Evolutionary conservation across 1,139 yeast genomes (phyloP).

Genomic region (Geotrichum restrictum): DNA sequence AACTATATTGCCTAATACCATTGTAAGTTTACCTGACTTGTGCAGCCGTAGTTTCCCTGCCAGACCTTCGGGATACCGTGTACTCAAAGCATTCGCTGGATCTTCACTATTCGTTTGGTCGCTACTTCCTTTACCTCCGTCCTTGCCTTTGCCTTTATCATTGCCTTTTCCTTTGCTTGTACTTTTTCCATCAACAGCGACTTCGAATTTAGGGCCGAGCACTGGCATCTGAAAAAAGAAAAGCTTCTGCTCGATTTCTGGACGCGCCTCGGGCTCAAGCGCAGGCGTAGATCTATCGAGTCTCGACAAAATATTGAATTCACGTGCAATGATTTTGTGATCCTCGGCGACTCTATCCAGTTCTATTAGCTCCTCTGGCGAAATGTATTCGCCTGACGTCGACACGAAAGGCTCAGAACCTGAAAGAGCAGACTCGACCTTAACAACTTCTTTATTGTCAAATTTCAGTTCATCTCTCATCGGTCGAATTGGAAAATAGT

Average conservation of each 20-base stretch:
- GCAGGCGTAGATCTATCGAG: slow-evolving; percentile 21
- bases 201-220: slow-evolving; percentile 53
- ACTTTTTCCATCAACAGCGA: slow-evolving; percentile 10
- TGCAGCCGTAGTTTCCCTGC: slow-evolving; percentile 73
- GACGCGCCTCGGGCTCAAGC: slow-evolving; percentile 1
- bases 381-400: slow-evolving; percentile 20
- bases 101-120: neutral
- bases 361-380: slow-evolving; percentile 29
- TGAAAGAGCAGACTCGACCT: neutral
- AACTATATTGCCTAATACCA: slow-evolving; percentile 65
- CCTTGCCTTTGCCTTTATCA: slow-evolving; percentile 10
- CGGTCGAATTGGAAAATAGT: slow-evolving; percentile 20
- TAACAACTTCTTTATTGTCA: neutral
- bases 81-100: neutral
- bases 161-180: slow-evolving; percentile 19
- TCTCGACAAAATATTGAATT: slow-evolving; percentile 27
- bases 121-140: slow-evolving; percentile 12
- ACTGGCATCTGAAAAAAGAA: slow-evolving; percentile 72
- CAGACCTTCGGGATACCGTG: slow-evolving; percentile 46
- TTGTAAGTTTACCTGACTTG: slow-evolving; percentile 72
- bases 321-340: slow-evolving; percentile 31
- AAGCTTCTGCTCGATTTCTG: slow-evolving; percentile 42
- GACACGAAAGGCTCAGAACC: slow-evolving; percentile 21
- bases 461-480: slow-evolving; percentile 9
- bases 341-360: slow-evolving; percentile 30